Evolutionary conservation across 805 yeast species (phyloP), one percentile per base, ranked within the genome.

Genomic region (Ogataea henricii): DNA sequence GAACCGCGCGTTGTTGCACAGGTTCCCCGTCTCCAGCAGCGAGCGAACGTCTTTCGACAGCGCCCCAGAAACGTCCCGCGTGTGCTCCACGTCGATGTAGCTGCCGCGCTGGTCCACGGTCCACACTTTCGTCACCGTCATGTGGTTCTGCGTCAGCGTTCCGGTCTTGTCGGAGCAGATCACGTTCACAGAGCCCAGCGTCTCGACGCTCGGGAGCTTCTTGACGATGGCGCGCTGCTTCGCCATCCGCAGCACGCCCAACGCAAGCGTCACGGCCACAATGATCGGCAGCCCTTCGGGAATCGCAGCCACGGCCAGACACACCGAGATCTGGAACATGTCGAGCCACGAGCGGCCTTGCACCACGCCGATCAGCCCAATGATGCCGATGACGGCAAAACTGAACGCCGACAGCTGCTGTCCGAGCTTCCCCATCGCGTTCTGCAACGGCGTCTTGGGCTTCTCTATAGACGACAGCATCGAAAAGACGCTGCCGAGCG

Each of bases 201-300:
- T 91, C 68, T 91, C 97, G 23, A 94, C 99, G 57, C 94, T 84
- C 14, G 99, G 98, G 54, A 94, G 73, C 57, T 97, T 81, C 62
- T 91, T 87, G 44, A 94, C 96, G 63, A 94, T 94, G 2, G 98
- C 99, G 60, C 86, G 87, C 58, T 90, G 85, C 45, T 81, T 82
- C 5, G 99, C 97, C 99, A 94, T 94, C 70, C 98, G 78, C 56
- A 94, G 74, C 37, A 94, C 99, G 42, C 99, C 99, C 18, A 94
- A 74, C 0, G 99, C 99, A 53, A 94, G 74, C 0, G 99, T 94
- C 8, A 94, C 99, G 5, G 99, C 92, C 34, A 94, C 99, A 65
- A 94, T 94, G 60, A 94, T 94, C 0, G 99, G 99, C 56, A 94
- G 78, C 46, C 99, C 99, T 69, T 94, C 99, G 4, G 99, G 99